Base-by-base conservation (phyloP, 768 basidiomycete genomes). In the Russula emetica region DNA sequence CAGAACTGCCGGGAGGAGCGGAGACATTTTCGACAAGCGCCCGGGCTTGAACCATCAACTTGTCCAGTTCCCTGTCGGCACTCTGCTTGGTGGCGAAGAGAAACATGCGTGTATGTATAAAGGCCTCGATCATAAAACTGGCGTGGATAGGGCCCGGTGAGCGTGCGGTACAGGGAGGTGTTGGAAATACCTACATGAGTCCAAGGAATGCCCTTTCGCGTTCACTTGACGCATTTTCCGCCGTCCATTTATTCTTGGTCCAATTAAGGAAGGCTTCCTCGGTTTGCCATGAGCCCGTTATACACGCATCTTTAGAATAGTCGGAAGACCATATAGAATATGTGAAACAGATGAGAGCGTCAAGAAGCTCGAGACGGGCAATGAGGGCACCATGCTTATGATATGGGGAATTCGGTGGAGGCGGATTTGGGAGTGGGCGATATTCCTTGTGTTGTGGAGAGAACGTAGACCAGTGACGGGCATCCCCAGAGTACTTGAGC, bases 261-360 rank as follows among this genome's bases (percentile, higher is more conserved):
- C 86, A 87, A 24, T 74, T 74, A n/a, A 91, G 76, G 67, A 87
- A 90, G 2, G 81, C 83, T 66, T 84, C 80, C 69, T 87, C 85
- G 13, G 86, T 88, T 14, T 76, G 71, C 89, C 89, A 91, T 20
- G 84, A 84, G 56, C 82, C 81, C 49, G 76, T 78, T 70, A 78
- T 79, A 73, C 88, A 90, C 8, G 74, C 69, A 62, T 79, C 79
- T 62, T 79, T 78, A 67, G 77, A 73, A 70, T 85, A 83, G 65
- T 91, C 90, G 70, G 82, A 85, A 74, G 83, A 85, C 92, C 91
- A 94, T 68, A 90, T 80, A 5, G 88, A 82, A 71, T 91, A 94
- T 5, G 88, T 84, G 75, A 93, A 94, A 75, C 87, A 88, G 49
- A 93, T 78, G 61, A 93, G 81, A 49, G 91, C 87, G 74, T 94